Conservation (phyloP, 2,329 filamentous ascomycete genomes). For the Monascus ruber region DNA sequence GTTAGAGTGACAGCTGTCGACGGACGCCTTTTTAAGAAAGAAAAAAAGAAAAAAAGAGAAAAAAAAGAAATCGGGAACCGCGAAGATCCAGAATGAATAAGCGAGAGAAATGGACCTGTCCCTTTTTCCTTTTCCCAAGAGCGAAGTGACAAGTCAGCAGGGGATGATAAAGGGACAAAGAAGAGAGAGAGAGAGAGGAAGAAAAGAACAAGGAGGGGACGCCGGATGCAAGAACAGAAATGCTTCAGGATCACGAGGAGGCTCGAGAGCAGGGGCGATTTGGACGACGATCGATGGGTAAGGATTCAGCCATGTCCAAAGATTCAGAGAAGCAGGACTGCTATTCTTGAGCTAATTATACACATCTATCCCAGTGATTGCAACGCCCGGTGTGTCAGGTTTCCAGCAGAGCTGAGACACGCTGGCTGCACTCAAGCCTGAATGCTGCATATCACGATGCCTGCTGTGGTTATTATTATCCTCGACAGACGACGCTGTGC, state of each 20-base stretch:
- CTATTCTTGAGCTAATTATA: too few species aligned
- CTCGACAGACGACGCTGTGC: not conserved
- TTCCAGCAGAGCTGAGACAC: not conserved
- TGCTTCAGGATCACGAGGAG: conserved; percentile 5
- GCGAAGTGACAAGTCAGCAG: conserved; percentile 1
- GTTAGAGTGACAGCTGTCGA: too few species aligned
- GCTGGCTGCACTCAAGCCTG: not conserved
- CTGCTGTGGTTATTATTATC: too few species aligned
- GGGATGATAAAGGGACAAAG: conserved; percentile 11
- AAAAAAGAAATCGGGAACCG: conserved; percentile 1
- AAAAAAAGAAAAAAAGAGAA: not conserved
- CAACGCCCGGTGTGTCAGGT: too few species aligned
- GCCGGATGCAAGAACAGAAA: not conserved
- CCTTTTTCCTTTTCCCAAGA: too few species aligned
- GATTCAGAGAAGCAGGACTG: too few species aligned
- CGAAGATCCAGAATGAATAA: conserved; percentile 12
- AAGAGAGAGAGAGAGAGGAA: conserved; percentile 8
- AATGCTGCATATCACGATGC: not conserved
- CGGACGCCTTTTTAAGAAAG: not conserved
- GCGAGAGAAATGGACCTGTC: conserved; percentile 10
- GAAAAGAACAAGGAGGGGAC: conserved; percentile 23
- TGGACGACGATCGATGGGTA: conserved; percentile 4
- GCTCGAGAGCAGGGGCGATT: conserved; percentile 7
- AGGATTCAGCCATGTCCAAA: not conserved
- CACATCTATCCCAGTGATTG: too few species aligned